These are phyloP conservation scores for Trichoderma arundinaceum DNA, from an alignment of 2,329 filamentous ascomycete genomes.

Conservation along the genomic window DNA sequence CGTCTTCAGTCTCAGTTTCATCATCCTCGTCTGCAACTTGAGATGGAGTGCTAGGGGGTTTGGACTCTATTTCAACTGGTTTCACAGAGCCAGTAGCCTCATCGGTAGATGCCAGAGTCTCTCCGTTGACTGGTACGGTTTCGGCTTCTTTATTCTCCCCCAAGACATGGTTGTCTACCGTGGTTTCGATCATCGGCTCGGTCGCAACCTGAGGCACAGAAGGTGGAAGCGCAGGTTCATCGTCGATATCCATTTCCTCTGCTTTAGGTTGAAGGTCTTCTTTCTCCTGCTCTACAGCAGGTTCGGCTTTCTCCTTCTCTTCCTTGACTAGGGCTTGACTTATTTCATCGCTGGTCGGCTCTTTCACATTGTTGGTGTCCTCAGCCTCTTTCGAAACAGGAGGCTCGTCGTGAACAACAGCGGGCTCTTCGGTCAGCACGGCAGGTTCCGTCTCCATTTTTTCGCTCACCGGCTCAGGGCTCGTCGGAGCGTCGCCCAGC, in stretches of 20 bases:
- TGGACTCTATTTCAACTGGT: conserved; percentile 43
- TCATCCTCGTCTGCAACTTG: conserved; percentile 57
- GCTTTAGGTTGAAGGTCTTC: conserved; percentile 45
- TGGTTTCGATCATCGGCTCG: conserved; percentile 5
- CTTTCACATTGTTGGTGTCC: background rate
- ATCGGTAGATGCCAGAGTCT: background rate
- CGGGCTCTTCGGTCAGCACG: background rate
- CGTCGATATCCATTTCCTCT: conserved; percentile 51
- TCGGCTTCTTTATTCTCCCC: conserved; percentile 17
- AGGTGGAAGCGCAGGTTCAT: conserved; percentile 23
- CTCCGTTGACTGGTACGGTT: conserved; percentile 9
- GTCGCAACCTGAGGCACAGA: background rate
- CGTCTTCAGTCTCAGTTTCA: conserved; percentile 61
- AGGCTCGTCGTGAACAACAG: conserved; percentile 1
- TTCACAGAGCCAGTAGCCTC: conserved; percentile 36
- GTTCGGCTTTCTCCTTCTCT: conserved; percentile 26
- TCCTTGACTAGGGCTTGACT: background rate
- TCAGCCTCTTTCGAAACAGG: background rate
- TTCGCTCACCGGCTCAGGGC: background rate
- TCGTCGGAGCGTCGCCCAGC: conserved; percentile 44
- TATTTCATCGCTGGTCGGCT: background rate
- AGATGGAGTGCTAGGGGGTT: conserved; percentile 54
- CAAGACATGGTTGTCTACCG: background rate
- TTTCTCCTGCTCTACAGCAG: conserved; percentile 32
- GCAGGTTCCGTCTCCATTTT: conserved; percentile 13